Evolutionary conservation across 169 alveolate species (phyloP).

Genomic region (Theileria parva): DNA sequence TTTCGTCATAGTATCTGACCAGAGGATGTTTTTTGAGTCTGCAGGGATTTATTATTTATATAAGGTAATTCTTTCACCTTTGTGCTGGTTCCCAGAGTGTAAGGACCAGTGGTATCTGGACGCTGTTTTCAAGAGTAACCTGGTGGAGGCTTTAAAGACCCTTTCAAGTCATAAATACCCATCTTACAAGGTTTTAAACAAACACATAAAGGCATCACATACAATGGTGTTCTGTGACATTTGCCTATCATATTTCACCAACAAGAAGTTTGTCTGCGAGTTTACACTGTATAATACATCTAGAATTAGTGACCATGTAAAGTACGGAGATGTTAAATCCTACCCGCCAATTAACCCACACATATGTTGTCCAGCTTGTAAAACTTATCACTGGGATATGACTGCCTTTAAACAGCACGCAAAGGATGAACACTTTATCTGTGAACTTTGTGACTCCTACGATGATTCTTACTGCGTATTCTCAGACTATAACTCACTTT

Average conservation of each 20-base stretch:
- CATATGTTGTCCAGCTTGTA: slow-evolving; percentile 51
- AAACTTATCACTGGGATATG: slow-evolving; percentile 51
- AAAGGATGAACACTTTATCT: slow-evolving; percentile 57
- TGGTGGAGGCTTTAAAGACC: slow-evolving; percentile 20
- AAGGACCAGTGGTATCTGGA: slow-evolving; percentile 27
- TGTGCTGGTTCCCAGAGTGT: slow-evolving; percentile 65
- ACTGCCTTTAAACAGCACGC: slow-evolving; percentile 56
- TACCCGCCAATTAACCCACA: slow-evolving; percentile 56
- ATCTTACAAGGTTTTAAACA: slow-evolving; percentile 29
- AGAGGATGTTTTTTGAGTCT: slow-evolving; percentile 44
- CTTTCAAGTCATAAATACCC: background rate
- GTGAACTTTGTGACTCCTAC: slow-evolving; percentile 54
- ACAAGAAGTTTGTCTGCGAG: slow-evolving; percentile 50
- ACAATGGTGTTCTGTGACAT: slow-evolving; percentile 46
- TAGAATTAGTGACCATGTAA: slow-evolving; percentile 35
- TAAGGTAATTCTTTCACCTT: slow-evolving; percentile 39
- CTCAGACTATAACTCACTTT: slow-evolving; percentile 47
- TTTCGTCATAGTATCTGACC: slow-evolving; percentile 17
- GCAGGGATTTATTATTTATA: slow-evolving; percentile 41
- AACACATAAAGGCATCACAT: slow-evolving; percentile 44
- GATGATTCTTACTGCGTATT: slow-evolving; percentile 23
- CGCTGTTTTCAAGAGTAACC: background rate
- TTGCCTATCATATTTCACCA: slow-evolving; percentile 37
- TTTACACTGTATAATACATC: slow-evolving; percentile 28
- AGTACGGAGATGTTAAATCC: slow-evolving; percentile 36